Evolutionary conservation across 148 eudicot genomes (phyloP).

Genomic region (Fallopia convolvulus): DNA sequence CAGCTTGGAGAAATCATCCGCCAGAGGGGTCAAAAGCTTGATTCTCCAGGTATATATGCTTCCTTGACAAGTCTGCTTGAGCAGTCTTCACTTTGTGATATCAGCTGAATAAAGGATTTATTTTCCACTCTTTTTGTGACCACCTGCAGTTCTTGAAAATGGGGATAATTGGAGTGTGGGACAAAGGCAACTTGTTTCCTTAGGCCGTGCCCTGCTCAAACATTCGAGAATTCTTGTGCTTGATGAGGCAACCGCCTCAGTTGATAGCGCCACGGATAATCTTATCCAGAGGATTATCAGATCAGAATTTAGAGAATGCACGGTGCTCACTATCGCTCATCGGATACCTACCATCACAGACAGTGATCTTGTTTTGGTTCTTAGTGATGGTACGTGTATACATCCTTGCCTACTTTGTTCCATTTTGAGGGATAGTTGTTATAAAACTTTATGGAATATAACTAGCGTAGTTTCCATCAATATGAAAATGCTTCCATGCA

Average conservation of each 20-base stretch:
- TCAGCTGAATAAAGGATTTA: not conserved
- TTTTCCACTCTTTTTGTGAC: not conserved
- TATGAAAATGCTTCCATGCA: not conserved
- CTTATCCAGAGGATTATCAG: conserved; percentile 90
- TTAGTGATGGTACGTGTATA: conserved; percentile 67
- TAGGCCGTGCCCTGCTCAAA: conserved; percentile 89
- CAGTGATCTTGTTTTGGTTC: conserved; percentile 92
- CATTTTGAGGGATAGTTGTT: not conserved
- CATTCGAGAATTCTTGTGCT: conserved; percentile 90
- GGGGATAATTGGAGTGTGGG: conserved; percentile 99
- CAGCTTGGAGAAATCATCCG: conserved; percentile 87
- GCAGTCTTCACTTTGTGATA: not conserved
- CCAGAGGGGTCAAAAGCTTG: conserved; percentile 70
- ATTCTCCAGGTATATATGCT: conserved; percentile 63
- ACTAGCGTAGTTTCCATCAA: not conserved
- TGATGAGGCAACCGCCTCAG: conserved; percentile 98
- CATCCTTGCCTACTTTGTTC: not conserved
- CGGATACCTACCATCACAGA: conserved; percentile 95
- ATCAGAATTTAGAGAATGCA: conserved; percentile 73
- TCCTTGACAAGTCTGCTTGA: conserved; percentile 6
- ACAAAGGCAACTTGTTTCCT: conserved; percentile 89
- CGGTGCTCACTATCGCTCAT: conserved; percentile 89
- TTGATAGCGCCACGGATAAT: conserved; percentile 91
- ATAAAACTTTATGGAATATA: not conserved
- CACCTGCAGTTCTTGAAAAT: conserved; percentile 63